These are phyloP conservation scores for Eutypella sp. DNA, from an alignment of 2,329 filamentous ascomycete genomes.

Conservation along the genomic window DNA sequence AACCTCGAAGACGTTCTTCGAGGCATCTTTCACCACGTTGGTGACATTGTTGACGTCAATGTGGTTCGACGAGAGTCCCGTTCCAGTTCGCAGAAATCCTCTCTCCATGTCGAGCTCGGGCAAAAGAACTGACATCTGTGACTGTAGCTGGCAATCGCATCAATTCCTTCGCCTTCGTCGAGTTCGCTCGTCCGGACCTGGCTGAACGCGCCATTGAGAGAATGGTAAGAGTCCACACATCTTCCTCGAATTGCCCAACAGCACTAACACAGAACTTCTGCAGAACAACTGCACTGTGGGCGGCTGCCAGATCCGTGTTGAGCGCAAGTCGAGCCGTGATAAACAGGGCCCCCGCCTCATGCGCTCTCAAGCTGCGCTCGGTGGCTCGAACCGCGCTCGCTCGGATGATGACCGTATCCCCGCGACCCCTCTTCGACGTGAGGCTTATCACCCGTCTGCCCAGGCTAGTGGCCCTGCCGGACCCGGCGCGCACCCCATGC, in stretches of 20 bases:
- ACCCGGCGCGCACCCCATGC: background rate
- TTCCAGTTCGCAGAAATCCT: constrained; percentile 10
- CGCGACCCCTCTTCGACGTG: background rate
- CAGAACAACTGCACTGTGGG: constrained; percentile 30
- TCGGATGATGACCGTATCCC: background rate
- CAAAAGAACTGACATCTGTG: constrained; percentile 4
- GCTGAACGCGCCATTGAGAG: constrained; percentile 31
- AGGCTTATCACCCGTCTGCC: background rate
- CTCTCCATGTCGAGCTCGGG: background rate
- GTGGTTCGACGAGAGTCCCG: constrained; percentile 22
- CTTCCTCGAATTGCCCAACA: too few species aligned
- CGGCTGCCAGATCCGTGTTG: constrained; percentile 30
- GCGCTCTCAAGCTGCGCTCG: background rate
- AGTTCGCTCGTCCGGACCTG: constrained; percentile 32
- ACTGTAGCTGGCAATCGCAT: constrained; percentile 14
- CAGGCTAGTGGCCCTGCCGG: background rate
- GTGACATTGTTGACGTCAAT: constrained; percentile 23
- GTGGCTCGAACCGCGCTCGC: too few species aligned
- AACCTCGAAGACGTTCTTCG: constrained; percentile 21
- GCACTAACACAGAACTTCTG: constrained; percentile 6
- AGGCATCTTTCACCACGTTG: constrained; percentile 17
- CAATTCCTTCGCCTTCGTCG: constrained; percentile 31
- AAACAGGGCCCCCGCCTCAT: constrained; percentile 3
- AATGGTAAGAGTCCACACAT: constrained; percentile 29
- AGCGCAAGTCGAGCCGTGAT: constrained; percentile 28